Base-by-base conservation (phyloP, 2,329 filamentous ascomycete species). In the Thermomyces lanuginosus region DNA sequence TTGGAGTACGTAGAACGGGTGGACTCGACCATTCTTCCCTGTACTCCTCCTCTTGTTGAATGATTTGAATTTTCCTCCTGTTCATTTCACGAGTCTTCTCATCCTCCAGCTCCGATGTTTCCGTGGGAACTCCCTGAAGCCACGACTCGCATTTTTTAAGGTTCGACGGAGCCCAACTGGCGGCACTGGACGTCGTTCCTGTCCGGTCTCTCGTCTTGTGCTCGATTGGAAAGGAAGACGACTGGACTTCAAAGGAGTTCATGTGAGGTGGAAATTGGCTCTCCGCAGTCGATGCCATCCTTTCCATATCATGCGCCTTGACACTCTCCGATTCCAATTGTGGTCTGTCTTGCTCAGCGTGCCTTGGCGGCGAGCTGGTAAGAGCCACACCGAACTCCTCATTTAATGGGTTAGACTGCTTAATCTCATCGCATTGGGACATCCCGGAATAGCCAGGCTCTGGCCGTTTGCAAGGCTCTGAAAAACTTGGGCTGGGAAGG, bases 91-190 rank as follows among this genome's bases (percentile, higher is more conserved):
- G 39, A 16, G 43, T 33, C 15, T 33, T 40, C 21, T 41, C 36
- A 24, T 42, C 36, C 16, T 41, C 33, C 10, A 36, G 39, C 10
- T 42, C 39, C 15, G 38, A 22, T 1, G 37, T 42, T 9, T 51
- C 49, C n/a, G 39, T 22, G 2, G 49, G 49, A 4, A 53, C 50
- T 6, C 44, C 40, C 28, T 54, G 48, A 8, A 54, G 43, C 50
- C 50, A 54, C 21, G 38, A 43, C 26, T 53, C 44, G 31, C 44
- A 54, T 27, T 53, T 49, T 3, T 48, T 48, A 14, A 54, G 38
- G 16, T 46, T 49, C 28, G 41, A 48, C 1, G 50, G 46, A 10
- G 47, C 39, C 50, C 50, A 53, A 34, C 50, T 53, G 6, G 46
- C 42, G 29, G 48, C 46, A 25, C 48, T 54, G 4, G 50, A 53